Conservation (phyloP, 345 rosid genomes). For the Arabidopsis arenosa region DNA sequence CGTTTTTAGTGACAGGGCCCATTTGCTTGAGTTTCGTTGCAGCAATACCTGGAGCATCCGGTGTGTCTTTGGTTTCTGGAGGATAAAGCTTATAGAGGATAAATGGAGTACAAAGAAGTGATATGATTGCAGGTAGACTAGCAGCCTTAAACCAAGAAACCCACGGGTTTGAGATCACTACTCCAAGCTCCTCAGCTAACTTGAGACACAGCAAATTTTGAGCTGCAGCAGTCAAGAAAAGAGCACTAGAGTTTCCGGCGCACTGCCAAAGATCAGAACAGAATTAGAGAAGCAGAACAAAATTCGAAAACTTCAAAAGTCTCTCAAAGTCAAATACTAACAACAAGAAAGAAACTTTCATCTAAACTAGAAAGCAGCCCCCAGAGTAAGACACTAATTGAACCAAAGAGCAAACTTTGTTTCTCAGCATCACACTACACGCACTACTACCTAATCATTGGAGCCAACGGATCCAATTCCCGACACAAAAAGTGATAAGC, state of each 20-base stretch:
- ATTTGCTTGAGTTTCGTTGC: constrained; percentile 70
- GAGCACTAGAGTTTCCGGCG: constrained; percentile 89
- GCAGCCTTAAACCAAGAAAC: constrained; percentile 96
- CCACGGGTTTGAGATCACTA: constrained; percentile 82
- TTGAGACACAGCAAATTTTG: constrained; percentile 94
- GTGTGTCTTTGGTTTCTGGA: constrained; percentile 95
- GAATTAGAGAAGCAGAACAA: too few species aligned
- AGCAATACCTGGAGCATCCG: constrained; percentile 95
- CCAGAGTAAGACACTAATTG: constrained; percentile 6
- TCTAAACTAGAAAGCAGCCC: background rate
- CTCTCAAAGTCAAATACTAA: background rate
- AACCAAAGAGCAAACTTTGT: background rate
- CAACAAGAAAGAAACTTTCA: background rate
- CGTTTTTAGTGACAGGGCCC: constrained; percentile 88
- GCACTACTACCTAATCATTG: background rate
- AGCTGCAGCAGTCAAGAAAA: constrained; percentile 96
- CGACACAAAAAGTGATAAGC: background rate
- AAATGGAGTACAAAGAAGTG: constrained; percentile 77
- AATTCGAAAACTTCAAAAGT: background rate
- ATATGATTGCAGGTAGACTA: constrained; percentile 76
- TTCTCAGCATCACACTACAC: background rate
- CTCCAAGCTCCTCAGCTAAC: constrained; percentile 94
- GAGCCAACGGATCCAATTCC: background rate
- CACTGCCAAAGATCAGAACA: constrained; percentile 69
- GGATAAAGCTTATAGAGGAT: constrained; percentile 87